Evolutionary conservation across 1,284 basidiomycete species (phyloP).

Genomic region (Trametes versicolor): DNA sequence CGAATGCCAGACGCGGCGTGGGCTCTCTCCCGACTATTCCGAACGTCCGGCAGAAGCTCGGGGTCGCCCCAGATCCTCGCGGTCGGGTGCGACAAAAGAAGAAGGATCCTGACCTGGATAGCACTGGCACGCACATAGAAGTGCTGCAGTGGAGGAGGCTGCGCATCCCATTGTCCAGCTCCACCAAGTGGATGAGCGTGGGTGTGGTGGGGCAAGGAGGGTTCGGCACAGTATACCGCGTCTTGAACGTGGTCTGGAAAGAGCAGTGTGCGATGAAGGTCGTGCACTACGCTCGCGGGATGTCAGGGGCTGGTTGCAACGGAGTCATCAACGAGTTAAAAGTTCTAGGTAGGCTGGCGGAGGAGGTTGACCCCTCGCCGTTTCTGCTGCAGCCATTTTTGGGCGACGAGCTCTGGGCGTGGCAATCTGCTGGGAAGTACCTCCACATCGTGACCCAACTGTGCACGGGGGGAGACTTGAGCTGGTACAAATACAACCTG

Average conservation of each 20-base stretch:
- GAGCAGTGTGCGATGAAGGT: slow-evolving; percentile 40
- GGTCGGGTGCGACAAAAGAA: background rate
- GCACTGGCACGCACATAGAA: background rate
- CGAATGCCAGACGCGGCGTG: background rate
- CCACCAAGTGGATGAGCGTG: slow-evolving; percentile 28
- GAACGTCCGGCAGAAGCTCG: slow-evolving; percentile 10
- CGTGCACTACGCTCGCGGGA: slow-evolving; percentile 24
- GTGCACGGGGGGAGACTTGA: slow-evolving; percentile 39
- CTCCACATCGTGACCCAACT: slow-evolving; percentile 39
- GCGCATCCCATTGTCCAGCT: slow-evolving; percentile 4
- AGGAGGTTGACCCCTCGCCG: slow-evolving; percentile 8
- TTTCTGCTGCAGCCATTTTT: slow-evolving; percentile 38
- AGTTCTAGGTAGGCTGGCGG: slow-evolving; percentile 31
- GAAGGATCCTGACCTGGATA: background rate
- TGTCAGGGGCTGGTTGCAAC: slow-evolving; percentile 27
- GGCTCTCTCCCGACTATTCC: slow-evolving; percentile 8
- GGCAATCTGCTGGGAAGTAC: slow-evolving; percentile 35
- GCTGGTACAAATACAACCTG: slow-evolving; percentile 24
- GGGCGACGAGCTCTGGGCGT: slow-evolving; percentile 33
- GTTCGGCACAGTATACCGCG: slow-evolving; percentile 38
- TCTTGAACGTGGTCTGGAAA: slow-evolving; percentile 25
- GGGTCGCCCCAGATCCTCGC: slow-evolving; percentile 8
- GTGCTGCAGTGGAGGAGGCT: slow-evolving; percentile 21
- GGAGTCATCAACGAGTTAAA: slow-evolving; percentile 40
- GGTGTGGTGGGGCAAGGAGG: slow-evolving; percentile 37